These are phyloP conservation scores for Triticum dicoccoides DNA, from an alignment of 176 grass and related monocot species.

Conservation along the genomic window DNA sequence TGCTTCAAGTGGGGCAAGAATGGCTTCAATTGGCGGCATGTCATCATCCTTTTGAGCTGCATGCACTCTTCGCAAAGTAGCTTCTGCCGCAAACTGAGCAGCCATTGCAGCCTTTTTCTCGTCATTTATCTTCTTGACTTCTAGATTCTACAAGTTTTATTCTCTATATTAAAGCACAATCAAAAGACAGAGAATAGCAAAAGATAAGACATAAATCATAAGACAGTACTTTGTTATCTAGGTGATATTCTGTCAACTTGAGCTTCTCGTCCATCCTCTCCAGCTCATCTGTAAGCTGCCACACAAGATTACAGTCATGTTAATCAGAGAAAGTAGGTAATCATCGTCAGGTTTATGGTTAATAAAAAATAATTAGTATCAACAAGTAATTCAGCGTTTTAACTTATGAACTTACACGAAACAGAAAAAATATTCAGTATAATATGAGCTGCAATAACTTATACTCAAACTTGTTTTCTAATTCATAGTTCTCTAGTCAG, in stretches of 20 bases:
- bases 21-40: conserved; percentile 99
- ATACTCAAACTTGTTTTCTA: not conserved
- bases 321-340: conserved; percentile 9
- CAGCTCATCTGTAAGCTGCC: conserved; percentile 91
- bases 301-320: conserved; percentile 34
- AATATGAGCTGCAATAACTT: conserved; percentile 16
- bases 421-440: not conserved
- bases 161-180: conserved; percentile 15
- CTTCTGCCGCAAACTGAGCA: conserved; percentile 95
- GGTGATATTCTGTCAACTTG: conserved; percentile 75
- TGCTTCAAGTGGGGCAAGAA: conserved; percentile 97
- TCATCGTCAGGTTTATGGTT: not conserved
- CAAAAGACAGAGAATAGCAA: conserved; percentile 11
- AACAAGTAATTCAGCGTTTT: conserved; percentile 3
- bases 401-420: conserved; percentile 22
- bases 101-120: conserved; percentile 87
- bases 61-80: conserved; percentile 92
- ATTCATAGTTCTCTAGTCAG: not conserved
- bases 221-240: conserved; percentile 76
- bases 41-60: conserved; percentile 98
- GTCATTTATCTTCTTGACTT: conserved; percentile 95
- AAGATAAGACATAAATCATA: not conserved
- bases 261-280: conserved; percentile 81
- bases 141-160: conserved; percentile 72
- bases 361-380: not conserved